Conservation (phyloP, 176 grass and related monocot genomes). For the Guadua angustifolia region DNA sequence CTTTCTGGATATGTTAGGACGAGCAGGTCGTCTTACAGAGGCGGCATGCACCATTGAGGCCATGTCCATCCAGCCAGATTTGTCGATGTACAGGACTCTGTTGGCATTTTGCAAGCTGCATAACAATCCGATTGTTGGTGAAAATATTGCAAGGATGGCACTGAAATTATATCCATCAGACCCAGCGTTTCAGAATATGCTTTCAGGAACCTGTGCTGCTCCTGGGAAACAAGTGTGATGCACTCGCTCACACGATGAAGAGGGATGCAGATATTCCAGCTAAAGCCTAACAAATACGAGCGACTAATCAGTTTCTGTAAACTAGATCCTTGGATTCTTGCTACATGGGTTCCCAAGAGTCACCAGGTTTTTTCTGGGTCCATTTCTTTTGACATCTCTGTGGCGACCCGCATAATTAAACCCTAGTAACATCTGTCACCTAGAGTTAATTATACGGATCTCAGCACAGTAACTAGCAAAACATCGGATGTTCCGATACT, state of each 20-base stretch:
- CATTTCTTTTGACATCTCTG: constrained; percentile 3
- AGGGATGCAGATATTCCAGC: constrained; percentile 28
- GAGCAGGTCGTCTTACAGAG: constrained; percentile 61
- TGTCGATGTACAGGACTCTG: constrained; percentile 39
- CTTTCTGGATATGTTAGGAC: constrained; percentile 74
- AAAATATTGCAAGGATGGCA: constrained; percentile 43
- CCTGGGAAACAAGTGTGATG: constrained; percentile 24
- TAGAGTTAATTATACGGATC: too few species aligned
- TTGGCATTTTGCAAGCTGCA: constrained; percentile 45
- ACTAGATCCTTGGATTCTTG: constrained; percentile 7
- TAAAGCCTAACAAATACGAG: background rate
- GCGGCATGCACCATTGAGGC: constrained; percentile 51
- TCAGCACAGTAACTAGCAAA: too few species aligned
- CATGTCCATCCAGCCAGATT: constrained; percentile 52
- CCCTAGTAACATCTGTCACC: too few species aligned
- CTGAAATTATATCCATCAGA: constrained; percentile 42
- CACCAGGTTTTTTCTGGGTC: background rate
- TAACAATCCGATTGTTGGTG: constrained; percentile 6
- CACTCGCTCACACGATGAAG: constrained; percentile 45
- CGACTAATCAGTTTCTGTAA: constrained; percentile 1
- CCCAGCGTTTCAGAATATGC: constrained; percentile 34
- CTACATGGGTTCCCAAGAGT: constrained; percentile 17
- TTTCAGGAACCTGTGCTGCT: constrained; percentile 52
- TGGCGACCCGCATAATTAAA: too few species aligned
- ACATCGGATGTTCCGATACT: too few species aligned